Evolutionary conservation across 1,284 basidiomycete species (phyloP), one percentile per base, ranked within the genome.

Genomic region (Lentinula novae-zelandiae): DNA sequence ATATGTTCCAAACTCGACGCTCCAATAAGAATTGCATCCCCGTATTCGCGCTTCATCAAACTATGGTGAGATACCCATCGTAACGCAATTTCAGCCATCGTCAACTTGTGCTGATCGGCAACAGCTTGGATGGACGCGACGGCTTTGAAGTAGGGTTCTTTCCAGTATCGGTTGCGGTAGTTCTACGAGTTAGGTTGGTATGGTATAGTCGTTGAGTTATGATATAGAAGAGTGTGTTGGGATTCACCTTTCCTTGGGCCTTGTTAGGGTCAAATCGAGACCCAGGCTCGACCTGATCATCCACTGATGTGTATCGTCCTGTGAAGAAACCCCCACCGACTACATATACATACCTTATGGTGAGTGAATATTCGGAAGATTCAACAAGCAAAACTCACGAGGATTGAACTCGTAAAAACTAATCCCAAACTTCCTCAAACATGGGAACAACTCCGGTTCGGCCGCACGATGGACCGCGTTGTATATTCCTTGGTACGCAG

Each of bases 401-500:
- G 84, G 81, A 64, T 83, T 85, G 67, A 78, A 85, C 60, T 79
- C 83, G 65, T 83, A 84, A 73, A 87, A 86, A 51, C 77, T 78
- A 64, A 86, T 83, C 2, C 83, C 82, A 65, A 78, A 85, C 66
- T 86, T 84, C 38, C 86, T 75, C 49, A 88, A 75, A 69, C 84
- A 86, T 3, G 83, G 83, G 68, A 87, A 77, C 17, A 87, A 75
- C 65, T 87, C 85, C 0, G 81, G 78, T 67, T 87, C 85, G 46
- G 82, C 80, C 20, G 12, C 59, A 31, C 81, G 69, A 64, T 84
- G 79, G 22, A 85, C 73, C 1, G 79, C 81, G 63, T 82, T 85
- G 67, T 84, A 85, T 58, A 83, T 76, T 5, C 86, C 88, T 70
- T 92, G 88, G 69, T 90, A 91, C 1, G 80, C 85, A 0, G 82